These are phyloP conservation scores for Maudiozyma pseudohumilis DNA, from an alignment of 805 yeast species.

Conservation along the genomic window DNA sequence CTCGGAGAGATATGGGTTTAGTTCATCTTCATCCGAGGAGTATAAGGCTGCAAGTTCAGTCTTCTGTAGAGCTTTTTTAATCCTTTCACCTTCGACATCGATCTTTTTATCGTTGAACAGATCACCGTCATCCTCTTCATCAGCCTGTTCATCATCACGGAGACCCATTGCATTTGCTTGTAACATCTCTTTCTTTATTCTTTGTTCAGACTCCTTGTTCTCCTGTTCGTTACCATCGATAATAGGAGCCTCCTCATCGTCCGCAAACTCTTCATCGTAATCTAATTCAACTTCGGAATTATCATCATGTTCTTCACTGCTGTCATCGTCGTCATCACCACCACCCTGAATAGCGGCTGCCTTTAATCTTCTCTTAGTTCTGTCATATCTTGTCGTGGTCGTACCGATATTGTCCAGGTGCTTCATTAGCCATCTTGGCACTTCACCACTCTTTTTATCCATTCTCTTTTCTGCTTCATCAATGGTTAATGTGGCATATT, in stretches of 20 bases:
- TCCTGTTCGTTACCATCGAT: slow-evolving; percentile 95
- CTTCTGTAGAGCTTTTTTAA: slow-evolving; percentile 72
- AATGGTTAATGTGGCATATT: slow-evolving; percentile 83
- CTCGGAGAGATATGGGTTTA: slow-evolving; percentile 71
- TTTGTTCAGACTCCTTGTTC: slow-evolving; percentile 75
- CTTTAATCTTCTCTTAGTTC: slow-evolving; percentile 37
- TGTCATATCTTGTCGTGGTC: slow-evolving; percentile 41
- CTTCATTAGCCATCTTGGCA: slow-evolving; percentile 94
- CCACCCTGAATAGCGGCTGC: slow-evolving; percentile 37
- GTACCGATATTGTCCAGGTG: slow-evolving; percentile 62
- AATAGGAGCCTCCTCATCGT: slow-evolving; percentile 97
- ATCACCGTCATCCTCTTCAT: slow-evolving; percentile 62
- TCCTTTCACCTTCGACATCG: slow-evolving; percentile 82
- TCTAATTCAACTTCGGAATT: slow-evolving; percentile 89
- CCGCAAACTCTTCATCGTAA: slow-evolving; percentile 94
- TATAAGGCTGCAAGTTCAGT: slow-evolving; percentile 68
- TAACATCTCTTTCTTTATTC: slow-evolving; percentile 76
- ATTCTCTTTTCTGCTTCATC: slow-evolving; percentile 95
- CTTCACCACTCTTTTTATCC: slow-evolving; percentile 60
- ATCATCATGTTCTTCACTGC: slow-evolving; percentile 40
- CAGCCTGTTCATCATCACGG: slow-evolving; percentile 49
- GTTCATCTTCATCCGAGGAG: slow-evolving; percentile 82
- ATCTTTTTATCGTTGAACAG: slow-evolving; percentile 65
- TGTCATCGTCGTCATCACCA: slow-evolving; percentile 32
- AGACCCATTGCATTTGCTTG: slow-evolving; percentile 63